These are phyloP conservation scores for Nitzschia sp. DNA, from an alignment of 108 stramenopile genomes.

Conservation along the genomic window DNA sequence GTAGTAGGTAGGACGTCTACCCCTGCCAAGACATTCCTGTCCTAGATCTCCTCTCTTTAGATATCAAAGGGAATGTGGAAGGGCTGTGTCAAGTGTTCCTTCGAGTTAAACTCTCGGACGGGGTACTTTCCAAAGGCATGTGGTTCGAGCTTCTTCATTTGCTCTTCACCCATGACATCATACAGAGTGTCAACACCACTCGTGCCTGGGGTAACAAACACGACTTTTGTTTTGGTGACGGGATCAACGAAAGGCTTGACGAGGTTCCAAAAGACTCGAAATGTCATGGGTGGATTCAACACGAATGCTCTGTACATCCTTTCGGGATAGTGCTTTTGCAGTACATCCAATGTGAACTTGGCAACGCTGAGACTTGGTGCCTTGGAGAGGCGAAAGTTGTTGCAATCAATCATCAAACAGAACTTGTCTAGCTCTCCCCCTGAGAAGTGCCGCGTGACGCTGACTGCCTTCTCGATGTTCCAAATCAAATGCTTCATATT, in stretches of 20 bases:
- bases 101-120: constrained; percentile 60
- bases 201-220: constrained; percentile 54
- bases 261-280: constrained; percentile 79
- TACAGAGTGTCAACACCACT: constrained; percentile 41
- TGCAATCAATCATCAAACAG: constrained; percentile 83
- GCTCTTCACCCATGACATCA: constrained; percentile 33
- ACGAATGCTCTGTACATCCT: constrained; percentile 77
- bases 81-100: constrained; percentile 64
- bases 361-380: constrained; percentile 70
- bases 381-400: constrained; percentile 65
- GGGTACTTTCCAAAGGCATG: constrained; percentile 50
- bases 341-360: constrained; percentile 71
- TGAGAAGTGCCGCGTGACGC: constrained; percentile 45
- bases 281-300: constrained; percentile 78
- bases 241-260: constrained; percentile 86
- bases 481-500: constrained; percentile 91
- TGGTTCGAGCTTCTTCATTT: constrained; percentile 41
- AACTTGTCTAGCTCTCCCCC: constrained; percentile 60
- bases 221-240: constrained; percentile 81
- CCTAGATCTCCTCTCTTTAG: background rate
- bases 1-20: too few relatives aligned
- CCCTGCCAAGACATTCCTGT: too few relatives aligned
- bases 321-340: constrained; percentile 89
- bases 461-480: constrained; percentile 81
- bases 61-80: constrained; percentile 68